phyloP scores from a whole-genome alignment of 108 stramenopile species.

The Conticribra weissflogii region DNA sequence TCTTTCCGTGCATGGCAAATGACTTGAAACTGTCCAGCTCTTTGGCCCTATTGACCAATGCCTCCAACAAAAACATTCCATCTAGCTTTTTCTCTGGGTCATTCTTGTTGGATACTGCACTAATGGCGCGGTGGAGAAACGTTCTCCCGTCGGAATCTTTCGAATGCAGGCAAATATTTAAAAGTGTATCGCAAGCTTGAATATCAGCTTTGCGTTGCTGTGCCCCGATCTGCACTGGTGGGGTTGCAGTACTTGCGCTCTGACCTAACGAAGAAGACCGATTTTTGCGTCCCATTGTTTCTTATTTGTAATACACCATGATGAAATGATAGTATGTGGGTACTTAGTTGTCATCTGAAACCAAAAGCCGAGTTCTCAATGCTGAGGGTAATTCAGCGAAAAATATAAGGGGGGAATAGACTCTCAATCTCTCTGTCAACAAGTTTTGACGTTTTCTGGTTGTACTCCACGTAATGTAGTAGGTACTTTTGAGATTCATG shows the following conservation, averaged over 20 bases:
- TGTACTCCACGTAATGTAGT: too few species aligned
- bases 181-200: slow-evolving; percentile 10
- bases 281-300: slow-evolving; percentile 19
- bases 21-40: slow-evolving; percentile 15
- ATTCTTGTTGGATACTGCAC: not conserved
- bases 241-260: too few species aligned
- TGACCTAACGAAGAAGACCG: slow-evolving; percentile 21
- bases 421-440: too few species aligned
- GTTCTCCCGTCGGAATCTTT: slow-evolving; percentile 8
- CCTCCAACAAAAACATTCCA: slow-evolving; percentile 24
- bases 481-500: too few species aligned
- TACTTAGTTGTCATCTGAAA: too few species aligned
- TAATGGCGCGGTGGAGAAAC: slow-evolving; percentile 14
- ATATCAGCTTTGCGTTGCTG: slow-evolving; percentile 14
- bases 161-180: slow-evolving; percentile 19
- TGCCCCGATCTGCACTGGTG: not conserved
- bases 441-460: too few species aligned
- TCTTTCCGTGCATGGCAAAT: slow-evolving; percentile 1
- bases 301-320: too few species aligned
- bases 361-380: too few species aligned
- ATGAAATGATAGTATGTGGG: too few species aligned
- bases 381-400: too few species aligned
- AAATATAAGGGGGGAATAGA: too few species aligned
- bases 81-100: slow-evolving; percentile 9
- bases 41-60: slow-evolving; percentile 14